Percentiles rank a stretch among this genome's conserved stretches.
Conservation (phyloP, 192 early-diverging fungal genomes). For the Cetraspora pellucida region DNA sequence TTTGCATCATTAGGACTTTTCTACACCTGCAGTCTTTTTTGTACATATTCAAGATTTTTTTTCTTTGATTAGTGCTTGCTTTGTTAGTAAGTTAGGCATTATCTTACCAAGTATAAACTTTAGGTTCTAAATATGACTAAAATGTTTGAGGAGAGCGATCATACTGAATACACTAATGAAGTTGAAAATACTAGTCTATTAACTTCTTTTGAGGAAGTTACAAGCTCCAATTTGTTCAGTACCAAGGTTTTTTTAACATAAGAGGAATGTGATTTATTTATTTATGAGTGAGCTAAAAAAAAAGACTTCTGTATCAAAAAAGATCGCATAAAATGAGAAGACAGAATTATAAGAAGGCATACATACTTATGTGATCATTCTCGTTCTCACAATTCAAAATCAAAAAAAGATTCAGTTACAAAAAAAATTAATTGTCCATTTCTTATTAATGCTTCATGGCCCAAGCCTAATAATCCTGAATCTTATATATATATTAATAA, state of each 20-base stretch:
- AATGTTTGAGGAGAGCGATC: no score
- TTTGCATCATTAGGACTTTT: no score
- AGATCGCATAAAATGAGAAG: neutral
- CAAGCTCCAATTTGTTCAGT: neutral
- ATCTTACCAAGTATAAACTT: no score
- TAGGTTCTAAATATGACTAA: no score
- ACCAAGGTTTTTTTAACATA: neutral
- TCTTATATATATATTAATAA: neutral
- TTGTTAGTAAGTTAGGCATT: no score
- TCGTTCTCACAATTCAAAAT: neutral
- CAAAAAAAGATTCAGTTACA: neutral
- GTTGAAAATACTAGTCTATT: neutral
- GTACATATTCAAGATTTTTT: no score
- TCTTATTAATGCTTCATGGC: neutral
- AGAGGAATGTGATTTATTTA: neutral
- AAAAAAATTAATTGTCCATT: neutral
- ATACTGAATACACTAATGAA: no score
- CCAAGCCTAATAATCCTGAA: neutral
- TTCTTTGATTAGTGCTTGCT: no score
- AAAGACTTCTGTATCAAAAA: neutral
- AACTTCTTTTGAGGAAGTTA: no score
- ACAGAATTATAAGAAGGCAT: neutral
- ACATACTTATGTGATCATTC: neutral
- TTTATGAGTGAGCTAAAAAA: neutral
- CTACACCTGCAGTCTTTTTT: no score